Evolutionary conservation across 495 filamentous ascomycete genomes (phyloP), one percentile per base, ranked within the genome.

Genomic region (Tuber microsphaerosporum): DNA sequence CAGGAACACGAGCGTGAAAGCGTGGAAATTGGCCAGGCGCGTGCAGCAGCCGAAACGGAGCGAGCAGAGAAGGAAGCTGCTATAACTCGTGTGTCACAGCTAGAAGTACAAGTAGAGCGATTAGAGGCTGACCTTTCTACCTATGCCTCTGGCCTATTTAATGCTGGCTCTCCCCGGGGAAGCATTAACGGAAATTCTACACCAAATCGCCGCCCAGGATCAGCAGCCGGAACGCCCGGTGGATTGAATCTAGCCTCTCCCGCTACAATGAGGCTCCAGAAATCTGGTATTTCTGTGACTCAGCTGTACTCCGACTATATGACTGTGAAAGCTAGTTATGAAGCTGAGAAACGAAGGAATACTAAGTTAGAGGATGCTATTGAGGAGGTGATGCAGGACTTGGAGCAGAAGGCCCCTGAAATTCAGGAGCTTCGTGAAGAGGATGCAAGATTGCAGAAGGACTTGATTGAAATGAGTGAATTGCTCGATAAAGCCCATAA

Each of bases 11-110:
- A 96, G 61, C 91, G 93, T 79, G 90, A 91, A 10, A 91, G 92
- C 31, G 90, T 92, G 46, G 92, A 96, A 79, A 87, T 97, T 72
- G 91, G 92, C 19, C 87, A 89, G 69, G 85, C 94, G 42, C 90
- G 90, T 71, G 90, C 93, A 65, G 93, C 95, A 82, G 85, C 92
- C 26, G 93, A 97, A 80, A 91, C 92, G 0, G 93, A 95, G 77
- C 91, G 91, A 76, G 83, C 87, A 19, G 91, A 93, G 74, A 91
- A 90, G 74, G 87, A 90, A 69, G 87, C 88, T 68, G 88, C 90
- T 1, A 92, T 96, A 83, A 86, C 87, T 71, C 89, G 89, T 76
- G 85, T 92, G 73, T 87, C 88, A 19, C 92, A 97, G 76, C 88
- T 97, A 14, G 93, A 83, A 51, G 71, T 81, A 72, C 78, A 83